Conservation (phyloP, 139 green algal genomes). For the Picochlorum sp. region DNA sequence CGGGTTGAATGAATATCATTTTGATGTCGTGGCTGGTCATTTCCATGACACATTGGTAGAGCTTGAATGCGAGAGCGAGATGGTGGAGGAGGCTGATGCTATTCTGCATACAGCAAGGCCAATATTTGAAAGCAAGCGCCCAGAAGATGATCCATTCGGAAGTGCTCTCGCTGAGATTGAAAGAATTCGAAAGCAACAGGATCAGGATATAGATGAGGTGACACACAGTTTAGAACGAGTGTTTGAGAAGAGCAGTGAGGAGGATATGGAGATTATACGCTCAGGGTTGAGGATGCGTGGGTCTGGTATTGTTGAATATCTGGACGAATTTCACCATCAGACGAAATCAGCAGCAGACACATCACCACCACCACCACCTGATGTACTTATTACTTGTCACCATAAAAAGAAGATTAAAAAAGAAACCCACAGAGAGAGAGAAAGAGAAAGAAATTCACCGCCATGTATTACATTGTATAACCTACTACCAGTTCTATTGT, state of each 20-base stretch:
- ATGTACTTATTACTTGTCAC: no score
- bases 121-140: not conserved
- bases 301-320: not conserved
- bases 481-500: no score
- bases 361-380: no score
- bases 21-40: slow-evolving; percentile 7
- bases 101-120: slow-evolving; percentile 4
- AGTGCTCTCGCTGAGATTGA: not conserved
- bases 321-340: not conserved
- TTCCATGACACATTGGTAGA: slow-evolving; percentile 7
- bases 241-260: not conserved
- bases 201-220: not conserved
- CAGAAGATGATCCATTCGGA: not conserved
- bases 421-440: no score
- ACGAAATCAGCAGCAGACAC: no score
- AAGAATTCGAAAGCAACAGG: not conserved
- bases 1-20: slow-evolving; percentile 13
- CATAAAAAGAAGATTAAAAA: no score
- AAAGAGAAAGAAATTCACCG: no score
- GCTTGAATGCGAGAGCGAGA: not conserved
- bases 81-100: slow-evolving; percentile 4
- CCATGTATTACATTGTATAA: no score
- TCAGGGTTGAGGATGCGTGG: not conserved
- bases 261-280: not conserved
- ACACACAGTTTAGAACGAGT: not conserved